Percentiles rank a stretch among this genome's conserved stretches.
phyloP scores from a whole-genome alignment of 2,329 filamentous ascomycete species.

The Aspergillus japonicus region DNA sequence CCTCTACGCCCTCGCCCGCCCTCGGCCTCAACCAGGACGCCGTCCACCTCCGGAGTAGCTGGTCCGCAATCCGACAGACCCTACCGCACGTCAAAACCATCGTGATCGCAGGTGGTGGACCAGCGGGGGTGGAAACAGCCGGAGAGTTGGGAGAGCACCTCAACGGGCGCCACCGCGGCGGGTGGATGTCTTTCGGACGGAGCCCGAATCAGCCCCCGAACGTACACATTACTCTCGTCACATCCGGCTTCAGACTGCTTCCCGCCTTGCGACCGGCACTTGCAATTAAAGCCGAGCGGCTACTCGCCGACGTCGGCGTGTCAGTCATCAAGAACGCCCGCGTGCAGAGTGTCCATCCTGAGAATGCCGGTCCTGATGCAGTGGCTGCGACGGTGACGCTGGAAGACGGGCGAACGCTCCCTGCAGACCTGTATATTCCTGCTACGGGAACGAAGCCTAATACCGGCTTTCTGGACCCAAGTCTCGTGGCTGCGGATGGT shows the following conservation, averaged over 20 bases:
- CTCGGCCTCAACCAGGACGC: conserved; percentile 42
- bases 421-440: conserved; percentile 52
- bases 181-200: conserved; percentile 27
- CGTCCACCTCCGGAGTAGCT: conserved; percentile 33
- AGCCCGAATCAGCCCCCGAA: conserved; percentile 23
- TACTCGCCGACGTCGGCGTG: conserved; percentile 49
- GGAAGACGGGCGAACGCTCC: conserved; percentile 38
- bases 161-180: conserved; percentile 46
- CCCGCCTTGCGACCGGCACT: conserved; percentile 42
- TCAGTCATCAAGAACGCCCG: conserved; percentile 44
- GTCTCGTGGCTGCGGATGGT: conserved; percentile 36
- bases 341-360: conserved; percentile 37
- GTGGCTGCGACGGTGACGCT: conserved; percentile 40
- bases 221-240: conserved; percentile 49
- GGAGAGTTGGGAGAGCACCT: conserved; percentile 54
- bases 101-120: conserved; percentile 36
- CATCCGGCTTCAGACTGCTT: conserved; percentile 40
- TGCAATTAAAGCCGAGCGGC: conserved; percentile 42
- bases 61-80: conserved; percentile 42
- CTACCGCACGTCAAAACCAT: conserved; percentile 45
- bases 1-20: conserved; percentile 48
- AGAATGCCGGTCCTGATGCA: conserved; percentile 27
- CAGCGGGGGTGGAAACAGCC: conserved; percentile 47
- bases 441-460: conserved; percentile 46
- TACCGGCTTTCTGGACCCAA: conserved; percentile 38